A percentile compares a stretch with the other conserved stretches of the same genome.
Conservation (phyloP, 192 early-diverging fungal genomes). For the Umbelopsis ramanniana region DNA sequence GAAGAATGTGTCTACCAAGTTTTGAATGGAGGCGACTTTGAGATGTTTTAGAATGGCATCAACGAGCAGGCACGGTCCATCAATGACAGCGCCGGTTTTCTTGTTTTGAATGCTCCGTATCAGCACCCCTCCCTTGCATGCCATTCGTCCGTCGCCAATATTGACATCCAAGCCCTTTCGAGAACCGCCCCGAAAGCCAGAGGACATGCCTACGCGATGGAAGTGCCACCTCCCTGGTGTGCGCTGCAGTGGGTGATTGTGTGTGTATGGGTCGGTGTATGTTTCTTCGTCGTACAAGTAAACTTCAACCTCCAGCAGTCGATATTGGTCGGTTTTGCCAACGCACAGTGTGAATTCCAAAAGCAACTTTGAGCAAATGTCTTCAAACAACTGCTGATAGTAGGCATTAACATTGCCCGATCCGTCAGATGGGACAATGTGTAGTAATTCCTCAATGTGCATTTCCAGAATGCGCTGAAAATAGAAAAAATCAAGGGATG, state of each 20-base stretch:
- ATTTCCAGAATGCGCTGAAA: background rate
- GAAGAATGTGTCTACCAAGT: constrained; percentile 6
- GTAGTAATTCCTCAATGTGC: background rate
- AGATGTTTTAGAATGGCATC: constrained; percentile 24
- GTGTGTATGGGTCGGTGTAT: constrained; percentile 34
- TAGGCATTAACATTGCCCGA: background rate
- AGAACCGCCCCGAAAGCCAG: constrained; percentile 34
- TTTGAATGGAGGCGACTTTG: constrained; percentile 10
- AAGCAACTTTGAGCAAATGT: constrained; percentile 13
- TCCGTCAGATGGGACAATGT: background rate
- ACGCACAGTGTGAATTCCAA: constrained; percentile 28
- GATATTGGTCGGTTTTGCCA: background rate
- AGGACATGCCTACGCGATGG: constrained; percentile 30
- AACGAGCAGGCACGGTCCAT: constrained; percentile 34
- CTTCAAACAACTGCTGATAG: constrained; percentile 20
- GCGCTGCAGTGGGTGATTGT: constrained; percentile 30
- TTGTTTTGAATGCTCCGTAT: constrained; percentile 28
- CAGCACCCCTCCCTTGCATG: constrained; percentile 32
- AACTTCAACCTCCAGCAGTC: constrained; percentile 37
- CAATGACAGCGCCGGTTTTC: background rate
- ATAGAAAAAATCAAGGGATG: background rate
- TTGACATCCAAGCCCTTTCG: constrained; percentile 41
- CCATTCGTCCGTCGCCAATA: constrained; percentile 13
- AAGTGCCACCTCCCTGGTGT: constrained; percentile 34
- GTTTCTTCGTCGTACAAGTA: constrained; percentile 28